Conservation (phyloP, 2,329 filamentous ascomycete genomes). For the Salinomyces thailandicus region DNA sequence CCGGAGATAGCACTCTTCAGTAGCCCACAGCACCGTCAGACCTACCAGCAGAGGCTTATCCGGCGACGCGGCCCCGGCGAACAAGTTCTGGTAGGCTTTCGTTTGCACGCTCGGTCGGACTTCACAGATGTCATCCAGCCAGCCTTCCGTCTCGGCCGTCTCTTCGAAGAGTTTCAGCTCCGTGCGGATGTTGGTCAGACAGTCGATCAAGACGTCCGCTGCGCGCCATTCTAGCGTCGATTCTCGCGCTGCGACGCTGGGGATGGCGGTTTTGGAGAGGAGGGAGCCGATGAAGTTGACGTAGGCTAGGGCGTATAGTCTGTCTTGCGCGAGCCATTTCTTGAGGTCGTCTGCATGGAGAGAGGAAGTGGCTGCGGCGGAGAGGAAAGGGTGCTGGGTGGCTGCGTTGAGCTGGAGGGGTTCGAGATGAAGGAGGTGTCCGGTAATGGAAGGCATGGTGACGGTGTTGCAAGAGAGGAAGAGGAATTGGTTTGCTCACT, state of each 20-base stretch:
- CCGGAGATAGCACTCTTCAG: conserved; percentile 49
- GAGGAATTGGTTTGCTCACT: not conserved
- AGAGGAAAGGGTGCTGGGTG: conserved; percentile 58
- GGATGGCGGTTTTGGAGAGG: conserved; percentile 50
- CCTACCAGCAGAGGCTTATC: conserved; percentile 51
- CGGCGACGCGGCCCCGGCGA: conserved; percentile 45
- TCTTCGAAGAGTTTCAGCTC: conserved; percentile 59
- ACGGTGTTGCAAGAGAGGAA: not conserved
- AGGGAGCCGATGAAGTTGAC: conserved; percentile 55
- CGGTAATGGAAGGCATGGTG: conserved; percentile 42
- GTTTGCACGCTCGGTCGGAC: conserved; percentile 17
- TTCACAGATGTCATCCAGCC: conserved; percentile 38
- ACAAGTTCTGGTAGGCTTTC: conserved; percentile 44
- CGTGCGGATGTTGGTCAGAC: conserved; percentile 53
- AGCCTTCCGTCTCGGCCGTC: conserved; percentile 41
- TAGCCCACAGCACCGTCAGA: conserved; percentile 62
- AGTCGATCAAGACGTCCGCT: conserved; percentile 51
- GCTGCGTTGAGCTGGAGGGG: conserved; percentile 42
- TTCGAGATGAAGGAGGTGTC: conserved; percentile 45
- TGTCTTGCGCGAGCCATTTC: conserved; percentile 62
- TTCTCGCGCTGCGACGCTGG: conserved; percentile 30
- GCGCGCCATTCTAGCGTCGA: conserved; percentile 46
- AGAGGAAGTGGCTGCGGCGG: conserved; percentile 50
- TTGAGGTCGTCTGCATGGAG: conserved; percentile 48
- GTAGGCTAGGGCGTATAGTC: conserved; percentile 61